Evolutionary conservation across 345 rosid genomes (phyloP).

Genomic region (Eucalyptus brandiana): DNA sequence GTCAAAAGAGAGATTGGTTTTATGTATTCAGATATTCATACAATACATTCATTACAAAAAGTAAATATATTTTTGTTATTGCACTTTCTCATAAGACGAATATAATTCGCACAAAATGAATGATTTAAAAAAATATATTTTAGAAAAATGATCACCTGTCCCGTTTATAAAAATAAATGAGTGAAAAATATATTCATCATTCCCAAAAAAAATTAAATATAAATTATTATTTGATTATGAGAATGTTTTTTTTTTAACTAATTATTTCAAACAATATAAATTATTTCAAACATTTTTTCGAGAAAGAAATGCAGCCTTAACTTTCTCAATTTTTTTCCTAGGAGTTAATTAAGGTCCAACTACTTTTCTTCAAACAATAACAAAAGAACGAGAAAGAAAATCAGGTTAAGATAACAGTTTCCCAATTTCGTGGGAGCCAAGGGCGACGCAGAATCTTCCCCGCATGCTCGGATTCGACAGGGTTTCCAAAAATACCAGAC

Average conservation of each 20-base stretch:
- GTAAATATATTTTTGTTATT: background rate
- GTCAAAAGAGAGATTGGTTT: fast-evolving
- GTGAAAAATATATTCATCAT: fast-evolving
- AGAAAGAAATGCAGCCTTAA: fast-evolving
- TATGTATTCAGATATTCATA: background rate
- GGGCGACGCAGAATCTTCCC: background rate
- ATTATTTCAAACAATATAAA: fast-evolving
- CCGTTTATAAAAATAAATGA: fast-evolving
- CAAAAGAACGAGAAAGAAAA: background rate
- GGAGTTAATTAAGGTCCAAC: background rate
- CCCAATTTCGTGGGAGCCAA: background rate
- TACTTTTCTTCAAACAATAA: background rate
- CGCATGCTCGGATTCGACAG: background rate
- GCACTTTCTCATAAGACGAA: fast-evolving
- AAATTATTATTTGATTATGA: no score
- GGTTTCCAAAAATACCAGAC: background rate
- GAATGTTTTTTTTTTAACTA: fast-evolving
- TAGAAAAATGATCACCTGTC: fast-evolving
- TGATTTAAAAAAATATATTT: fast-evolving
- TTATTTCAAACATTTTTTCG: fast-evolving
- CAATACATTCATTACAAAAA: fast-evolving
- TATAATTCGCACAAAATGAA: fast-evolving
- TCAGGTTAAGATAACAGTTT: background rate
- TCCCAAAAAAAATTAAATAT: fast-evolving
- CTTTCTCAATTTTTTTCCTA: background rate